Percentiles rank a stretch among this genome's conserved stretches.
phyloP scores from a whole-genome alignment of 1,284 basidiomycete genomes.

The Schizophyllum amplum region DNA sequence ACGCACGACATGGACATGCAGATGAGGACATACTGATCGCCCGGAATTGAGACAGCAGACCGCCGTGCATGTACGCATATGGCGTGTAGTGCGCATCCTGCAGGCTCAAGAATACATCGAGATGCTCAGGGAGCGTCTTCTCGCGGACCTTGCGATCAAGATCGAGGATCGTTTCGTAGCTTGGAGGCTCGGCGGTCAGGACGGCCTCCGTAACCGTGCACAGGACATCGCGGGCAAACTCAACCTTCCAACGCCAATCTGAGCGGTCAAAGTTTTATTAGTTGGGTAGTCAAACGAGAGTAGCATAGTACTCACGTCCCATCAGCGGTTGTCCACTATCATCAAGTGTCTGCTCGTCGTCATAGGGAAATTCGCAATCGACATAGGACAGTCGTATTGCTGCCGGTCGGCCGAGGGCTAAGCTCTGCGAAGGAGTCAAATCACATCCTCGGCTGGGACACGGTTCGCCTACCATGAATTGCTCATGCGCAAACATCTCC shows the following conservation, averaged over 20 bases:
- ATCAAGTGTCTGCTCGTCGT: constrained; percentile 38
- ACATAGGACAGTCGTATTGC: constrained; percentile 47
- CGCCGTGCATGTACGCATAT: constrained; percentile 37
- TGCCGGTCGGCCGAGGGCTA: constrained; percentile 46
- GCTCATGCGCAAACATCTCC: constrained; percentile 45
- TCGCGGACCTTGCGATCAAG: constrained; percentile 51
- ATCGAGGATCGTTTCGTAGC: constrained; percentile 46
- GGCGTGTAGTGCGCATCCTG: constrained; percentile 42
- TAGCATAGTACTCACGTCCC: constrained; percentile 36
- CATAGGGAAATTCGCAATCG: constrained; percentile 48
- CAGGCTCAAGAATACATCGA: constrained; percentile 40
- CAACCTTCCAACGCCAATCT: constrained; percentile 41
- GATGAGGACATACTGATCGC: constrained; percentile 30
- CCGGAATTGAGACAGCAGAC: constrained; percentile 43
- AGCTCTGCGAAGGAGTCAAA: constrained; percentile 27
- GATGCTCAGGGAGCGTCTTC: constrained; percentile 39
- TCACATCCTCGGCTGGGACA: neutral
- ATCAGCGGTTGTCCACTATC: constrained; percentile 36
- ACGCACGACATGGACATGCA: neutral
- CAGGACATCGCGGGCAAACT: constrained; percentile 41
- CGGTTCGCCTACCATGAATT: constrained; percentile 33
- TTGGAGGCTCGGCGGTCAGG: constrained; percentile 40
- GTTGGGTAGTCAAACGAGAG: neutral
- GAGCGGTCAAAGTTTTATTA: neutral
- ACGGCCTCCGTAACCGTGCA: constrained; percentile 41